A percentile compares a stretch with the other conserved stretches of the same genome.
Conservation (phyloP, 2,329 filamentous ascomycete species). For the Catunica adiposa region DNA sequence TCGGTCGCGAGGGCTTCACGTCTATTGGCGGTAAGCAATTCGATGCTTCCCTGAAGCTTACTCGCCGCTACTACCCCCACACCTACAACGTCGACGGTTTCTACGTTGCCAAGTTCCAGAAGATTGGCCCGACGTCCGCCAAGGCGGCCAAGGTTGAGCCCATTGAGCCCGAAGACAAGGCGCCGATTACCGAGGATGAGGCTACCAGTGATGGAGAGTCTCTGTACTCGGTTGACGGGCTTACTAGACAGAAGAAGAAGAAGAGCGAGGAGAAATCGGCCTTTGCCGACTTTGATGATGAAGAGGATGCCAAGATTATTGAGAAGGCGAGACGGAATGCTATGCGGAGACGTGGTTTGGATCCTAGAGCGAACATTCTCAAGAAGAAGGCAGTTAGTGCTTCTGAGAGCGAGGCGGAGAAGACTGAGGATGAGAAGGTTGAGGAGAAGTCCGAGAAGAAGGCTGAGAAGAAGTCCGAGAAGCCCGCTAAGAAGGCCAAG, state of each 20-base stretch:
- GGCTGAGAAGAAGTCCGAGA: slow-evolving; percentile 11
- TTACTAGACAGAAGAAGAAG: slow-evolving; percentile 7
- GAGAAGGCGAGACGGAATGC: slow-evolving; percentile 56
- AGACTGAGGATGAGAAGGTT: slow-evolving; percentile 12
- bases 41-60: slow-evolving; percentile 66
- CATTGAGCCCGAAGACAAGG: slow-evolving; percentile 28
- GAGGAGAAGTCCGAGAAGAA: slow-evolving; percentile 14
- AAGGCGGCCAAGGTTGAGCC: slow-evolving; percentile 22
- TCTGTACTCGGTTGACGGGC: not conserved
- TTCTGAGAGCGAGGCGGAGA: not conserved
- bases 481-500: slow-evolving; percentile 14
- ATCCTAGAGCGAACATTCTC: slow-evolving; percentile 37
- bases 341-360: slow-evolving; percentile 56
- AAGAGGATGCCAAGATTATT: slow-evolving; percentile 55
- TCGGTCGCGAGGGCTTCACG: slow-evolving; percentile 85
- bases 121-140: slow-evolving; percentile 50
- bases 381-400: slow-evolving; percentile 14
- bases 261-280: slow-evolving; percentile 18
- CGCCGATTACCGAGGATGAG: slow-evolving; percentile 12
- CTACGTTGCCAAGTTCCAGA: slow-evolving; percentile 96
- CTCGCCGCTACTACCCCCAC: slow-evolving; percentile 76
- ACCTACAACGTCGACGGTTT: slow-evolving; percentile 94
- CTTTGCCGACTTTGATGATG: slow-evolving; percentile 61
- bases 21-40: slow-evolving; percentile 85
- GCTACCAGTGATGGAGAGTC: not conserved